Evolutionary conservation across 192 early-diverging fungal genomes (phyloP).

Genomic region (Coemansia sp.): DNA sequence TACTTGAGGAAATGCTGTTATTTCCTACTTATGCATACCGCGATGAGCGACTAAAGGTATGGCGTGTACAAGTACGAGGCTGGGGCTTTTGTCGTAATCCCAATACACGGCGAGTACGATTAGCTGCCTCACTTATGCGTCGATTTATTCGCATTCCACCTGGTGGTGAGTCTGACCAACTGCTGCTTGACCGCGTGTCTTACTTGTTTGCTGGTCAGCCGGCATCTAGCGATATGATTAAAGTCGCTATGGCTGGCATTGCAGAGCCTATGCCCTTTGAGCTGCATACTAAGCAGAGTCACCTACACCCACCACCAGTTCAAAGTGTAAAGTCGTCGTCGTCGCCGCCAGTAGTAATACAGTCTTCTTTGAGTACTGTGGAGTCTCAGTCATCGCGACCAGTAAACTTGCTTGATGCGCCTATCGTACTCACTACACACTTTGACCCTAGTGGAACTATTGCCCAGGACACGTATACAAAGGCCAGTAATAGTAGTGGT

Average conservation of each 20-base stretch:
- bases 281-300: constrained; percentile 20
- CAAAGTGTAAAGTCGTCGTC: neutral
- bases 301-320: neutral
- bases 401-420: constrained; percentile 47
- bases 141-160: constrained; percentile 36
- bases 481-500: neutral
- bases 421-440: constrained; percentile 39
- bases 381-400: neutral
- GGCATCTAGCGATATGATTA: constrained; percentile 28
- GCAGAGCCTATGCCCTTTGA: constrained; percentile 45
- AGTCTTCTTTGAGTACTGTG: no score
- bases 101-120: constrained; percentile 28
- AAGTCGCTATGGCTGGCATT: constrained; percentile 49
- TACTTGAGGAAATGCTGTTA: constrained; percentile 43
- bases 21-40: constrained; percentile 52
- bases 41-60: constrained; percentile 51
- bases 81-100: constrained; percentile 49
- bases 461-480: neutral
- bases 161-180: constrained; percentile 32
- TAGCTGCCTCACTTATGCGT: constrained; percentile 40
- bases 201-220: constrained; percentile 46
- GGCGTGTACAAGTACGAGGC: constrained; percentile 52
- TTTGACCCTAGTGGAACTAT: constrained; percentile 19
- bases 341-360: neutral
- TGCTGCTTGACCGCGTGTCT: constrained; percentile 46